Conservation (phyloP, 257 asterid genomes). For the Knoxia roxburghii region DNA sequence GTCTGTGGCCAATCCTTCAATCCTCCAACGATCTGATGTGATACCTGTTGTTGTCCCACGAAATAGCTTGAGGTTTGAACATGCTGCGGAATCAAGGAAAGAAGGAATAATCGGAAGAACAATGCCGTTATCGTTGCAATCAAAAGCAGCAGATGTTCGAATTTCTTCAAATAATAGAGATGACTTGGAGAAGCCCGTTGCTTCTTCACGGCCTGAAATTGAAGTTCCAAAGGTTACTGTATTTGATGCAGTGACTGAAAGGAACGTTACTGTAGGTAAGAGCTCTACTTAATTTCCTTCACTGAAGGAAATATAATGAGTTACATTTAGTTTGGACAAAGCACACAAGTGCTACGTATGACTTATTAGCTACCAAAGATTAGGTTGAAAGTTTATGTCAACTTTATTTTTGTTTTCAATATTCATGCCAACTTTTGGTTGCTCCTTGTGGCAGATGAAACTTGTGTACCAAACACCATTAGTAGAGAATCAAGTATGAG, state of each 20-base stretch:
- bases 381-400: conserved; percentile 31
- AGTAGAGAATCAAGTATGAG: conserved; percentile 41
- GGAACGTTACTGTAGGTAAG: conserved; percentile 43
- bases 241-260: conserved; percentile 34
- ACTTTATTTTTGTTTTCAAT: not conserved
- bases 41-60: conserved; percentile 82
- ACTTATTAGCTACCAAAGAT: conserved; percentile 35
- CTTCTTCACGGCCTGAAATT: conserved; percentile 42
- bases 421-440: not conserved
- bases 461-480: conserved; percentile 36
- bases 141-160: conserved; percentile 59
- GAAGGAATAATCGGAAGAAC: conserved; percentile 68
- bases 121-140: conserved; percentile 49
- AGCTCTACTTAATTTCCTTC: conserved; percentile 36
- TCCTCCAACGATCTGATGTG: conserved; percentile 60
- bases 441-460: conserved; percentile 13
- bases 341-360: conserved; percentile 32
- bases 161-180: conserved; percentile 48
- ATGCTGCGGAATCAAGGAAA: conserved; percentile 64
- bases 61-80: conserved; percentile 61
- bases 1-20: conserved; percentile 38
- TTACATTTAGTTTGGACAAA: conserved; percentile 30
- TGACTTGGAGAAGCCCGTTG: conserved; percentile 45
- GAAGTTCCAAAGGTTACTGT: conserved; percentile 48
- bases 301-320: conserved; percentile 36